Base-by-base conservation (phyloP, 2,329 filamentous ascomycete genomes). In the Gaeumannomyces tritici region DNA sequence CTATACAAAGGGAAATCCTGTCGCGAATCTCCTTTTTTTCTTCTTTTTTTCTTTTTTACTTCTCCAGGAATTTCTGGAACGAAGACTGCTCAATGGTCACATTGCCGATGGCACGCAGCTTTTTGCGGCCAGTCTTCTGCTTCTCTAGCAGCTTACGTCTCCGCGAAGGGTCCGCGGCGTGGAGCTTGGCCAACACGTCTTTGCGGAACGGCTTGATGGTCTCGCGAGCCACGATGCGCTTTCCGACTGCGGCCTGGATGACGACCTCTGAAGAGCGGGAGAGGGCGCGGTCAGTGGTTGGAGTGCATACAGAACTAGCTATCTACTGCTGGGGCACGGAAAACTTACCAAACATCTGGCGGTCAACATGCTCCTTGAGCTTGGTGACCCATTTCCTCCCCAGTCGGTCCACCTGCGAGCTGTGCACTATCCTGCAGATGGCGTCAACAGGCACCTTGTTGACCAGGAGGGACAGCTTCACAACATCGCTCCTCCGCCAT, bases 161-260 rank as follows among this genome's bases (percentile, higher is more conserved):
- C 63, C 95, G 80, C 4, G 86, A 86, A 21, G 96, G 84, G 76
- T 99, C 95, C 65, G 89, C 90, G 0, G 95, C 95, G 72, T 99
- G 96, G 62, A 99, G 79, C 76, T 98, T 98, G 9, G 89, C 88
- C 63, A 96, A 77, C 3, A 99, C 95, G 69, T 99, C 95, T 74
- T 99, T 99, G 58, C 95, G 83, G 75, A 96, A 99, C 0, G 95
- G 91, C 78, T 98, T 98, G 73, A 99, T 88, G 0, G 93, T 97
- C 73, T 98, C 95, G 70, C 95, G 82, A 0, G 95, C 95, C 4
- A 99, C 84, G 61, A 99, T 88, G 60, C 88, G 85, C 68, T 85
- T 87, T 4, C 93, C 93, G 0, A 90, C 89, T 0, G 90, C 88
- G 3, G 95, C 93, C 75, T 99, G 95, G 66, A 99, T 98, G 62